phyloP scores from a whole-genome alignment of 495 filamentous ascomycete species.

The Niebla homalea region DNA sequence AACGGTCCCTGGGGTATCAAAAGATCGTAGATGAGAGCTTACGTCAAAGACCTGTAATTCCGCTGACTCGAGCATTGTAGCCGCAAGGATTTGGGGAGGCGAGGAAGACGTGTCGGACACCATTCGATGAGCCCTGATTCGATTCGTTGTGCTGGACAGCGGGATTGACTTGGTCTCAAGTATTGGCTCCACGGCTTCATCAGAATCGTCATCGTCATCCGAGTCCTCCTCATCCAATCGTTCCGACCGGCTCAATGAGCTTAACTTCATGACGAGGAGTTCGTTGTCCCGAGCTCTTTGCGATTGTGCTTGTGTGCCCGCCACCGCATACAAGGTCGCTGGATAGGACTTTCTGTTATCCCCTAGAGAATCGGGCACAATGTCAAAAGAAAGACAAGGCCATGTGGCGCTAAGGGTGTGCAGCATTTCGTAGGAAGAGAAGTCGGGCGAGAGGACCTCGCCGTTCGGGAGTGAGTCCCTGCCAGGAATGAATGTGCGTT shows the following conservation, averaged over 20 bases:
- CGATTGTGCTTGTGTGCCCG: conserved; percentile 81
- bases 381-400: conserved; percentile 94
- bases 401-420: conserved; percentile 83
- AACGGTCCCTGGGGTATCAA: conserved; percentile 73
- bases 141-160: conserved; percentile 74
- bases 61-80: conserved; percentile 79
- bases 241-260: conserved; percentile 76
- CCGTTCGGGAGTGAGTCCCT: conserved; percentile 74
- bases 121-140: conserved; percentile 70
- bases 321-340: conserved; percentile 83
- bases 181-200: conserved; percentile 72
- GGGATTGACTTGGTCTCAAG: conserved; percentile 86
- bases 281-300: conserved; percentile 70
- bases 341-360: conserved; percentile 84
- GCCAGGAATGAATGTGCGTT: conserved; percentile 84
- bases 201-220: conserved; percentile 66
- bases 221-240: conserved; percentile 49
- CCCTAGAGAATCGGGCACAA: conserved; percentile 75
- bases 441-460: conserved; percentile 80
- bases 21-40: conserved; percentile 69
- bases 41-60: conserved; percentile 89
- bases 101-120: conserved; percentile 54
- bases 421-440: conserved; percentile 89
- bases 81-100: conserved; percentile 68
- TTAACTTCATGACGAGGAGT: conserved; percentile 89